These are phyloP conservation scores for Podospora pseudopauciseta DNA, from an alignment of 495 filamentous ascomycete genomes.

Conservation along the genomic window DNA sequence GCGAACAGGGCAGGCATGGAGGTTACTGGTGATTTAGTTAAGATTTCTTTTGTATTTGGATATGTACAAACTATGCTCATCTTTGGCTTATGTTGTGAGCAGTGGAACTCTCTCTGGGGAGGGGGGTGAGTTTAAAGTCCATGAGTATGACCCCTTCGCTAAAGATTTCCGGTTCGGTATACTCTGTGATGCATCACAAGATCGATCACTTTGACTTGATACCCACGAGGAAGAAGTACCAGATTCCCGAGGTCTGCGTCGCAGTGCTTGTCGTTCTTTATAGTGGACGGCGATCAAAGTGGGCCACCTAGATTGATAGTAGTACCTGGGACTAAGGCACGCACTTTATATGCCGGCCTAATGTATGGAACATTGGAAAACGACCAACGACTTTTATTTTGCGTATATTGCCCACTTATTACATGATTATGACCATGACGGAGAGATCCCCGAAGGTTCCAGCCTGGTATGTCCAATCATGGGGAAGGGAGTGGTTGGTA, in stretches of 20 bases:
- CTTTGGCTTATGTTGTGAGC: too few relatives aligned
- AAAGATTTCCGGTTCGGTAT: not conserved
- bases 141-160: not conserved
- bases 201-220: too few relatives aligned
- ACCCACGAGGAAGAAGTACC: too few relatives aligned
- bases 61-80: not conserved
- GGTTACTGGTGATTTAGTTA: not conserved
- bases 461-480: not conserved
- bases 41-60: conserved; percentile 2
- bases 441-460: not conserved
- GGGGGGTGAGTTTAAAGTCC: not conserved
- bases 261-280: too few relatives aligned
- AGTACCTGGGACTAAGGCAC: not conserved
- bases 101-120: too few relatives aligned
- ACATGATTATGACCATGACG: too few relatives aligned
- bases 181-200: not conserved
- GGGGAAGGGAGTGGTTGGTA: not conserved
- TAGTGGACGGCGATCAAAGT: too few relatives aligned
- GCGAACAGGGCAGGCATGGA: not conserved
- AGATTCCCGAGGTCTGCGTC: too few relatives aligned
- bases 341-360: not conserved
- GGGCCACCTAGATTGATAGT: too few relatives aligned
- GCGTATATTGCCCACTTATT: too few relatives aligned
- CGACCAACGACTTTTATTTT: not conserved
- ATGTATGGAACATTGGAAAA: not conserved